Conservation (phyloP, 768 basidiomycete species). For the Suillus cothurnatus region DNA sequence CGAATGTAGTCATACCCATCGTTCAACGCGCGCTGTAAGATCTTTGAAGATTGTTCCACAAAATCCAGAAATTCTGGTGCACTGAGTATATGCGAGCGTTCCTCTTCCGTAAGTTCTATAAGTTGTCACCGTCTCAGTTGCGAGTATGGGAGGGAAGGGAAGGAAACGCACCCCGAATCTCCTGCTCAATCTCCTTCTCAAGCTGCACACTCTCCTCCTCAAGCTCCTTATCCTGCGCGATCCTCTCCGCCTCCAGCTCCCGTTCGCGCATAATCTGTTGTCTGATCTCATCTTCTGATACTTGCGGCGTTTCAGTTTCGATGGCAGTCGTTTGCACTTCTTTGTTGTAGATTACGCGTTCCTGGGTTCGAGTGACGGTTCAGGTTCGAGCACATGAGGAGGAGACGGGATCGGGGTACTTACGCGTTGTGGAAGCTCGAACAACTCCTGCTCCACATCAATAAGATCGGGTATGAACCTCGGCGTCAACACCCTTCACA, state of each 20-base stretch:
- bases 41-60: slow-evolving; percentile 92
- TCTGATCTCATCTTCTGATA: slow-evolving; percentile 74
- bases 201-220: slow-evolving; percentile 84
- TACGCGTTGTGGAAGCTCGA: slow-evolving; percentile 87
- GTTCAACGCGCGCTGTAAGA: slow-evolving; percentile 91
- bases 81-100: slow-evolving; percentile 77
- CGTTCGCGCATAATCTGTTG: slow-evolving; percentile 68
- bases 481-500: slow-evolving; percentile 60
- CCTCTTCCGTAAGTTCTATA: slow-evolving; percentile 85
- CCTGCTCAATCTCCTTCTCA: slow-evolving; percentile 85
- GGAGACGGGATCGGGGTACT: slow-evolving; percentile 12
- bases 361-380: slow-evolving; percentile 40
- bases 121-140: background rate
- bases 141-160: background rate
- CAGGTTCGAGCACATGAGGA: background rate
- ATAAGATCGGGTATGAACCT: slow-evolving; percentile 77
- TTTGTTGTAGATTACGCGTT: slow-evolving; percentile 82
- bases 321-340: slow-evolving; percentile 77
- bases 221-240: slow-evolving; percentile 72
- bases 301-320: slow-evolving; percentile 52
- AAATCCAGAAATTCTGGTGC: slow-evolving; percentile 93
- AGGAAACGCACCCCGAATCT: slow-evolving; percentile 66
- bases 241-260: slow-evolving; percentile 69
- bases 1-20: slow-evolving; percentile 97
- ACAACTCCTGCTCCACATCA: slow-evolving; percentile 87